These are phyloP conservation scores for Cenchrus americanus DNA, from an alignment of 176 grass and related monocot species.

Conservation along the genomic window DNA sequence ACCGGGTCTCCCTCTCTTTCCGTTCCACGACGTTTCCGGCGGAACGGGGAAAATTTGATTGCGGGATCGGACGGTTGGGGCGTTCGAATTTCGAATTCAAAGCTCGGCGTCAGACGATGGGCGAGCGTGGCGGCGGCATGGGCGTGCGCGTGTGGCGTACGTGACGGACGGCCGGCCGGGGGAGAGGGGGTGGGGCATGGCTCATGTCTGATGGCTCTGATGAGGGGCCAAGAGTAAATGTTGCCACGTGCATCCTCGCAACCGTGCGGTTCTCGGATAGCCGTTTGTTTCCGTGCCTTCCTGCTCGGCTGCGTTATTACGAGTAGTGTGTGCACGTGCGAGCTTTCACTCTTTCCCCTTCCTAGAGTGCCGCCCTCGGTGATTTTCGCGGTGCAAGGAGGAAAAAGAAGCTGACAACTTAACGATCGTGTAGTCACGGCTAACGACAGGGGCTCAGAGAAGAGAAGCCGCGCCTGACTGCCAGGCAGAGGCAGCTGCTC, in stretches of 20 bases:
- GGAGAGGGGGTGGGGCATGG: no score
- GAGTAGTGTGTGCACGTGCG: neutral
- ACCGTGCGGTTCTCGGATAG: conserved; percentile 4
- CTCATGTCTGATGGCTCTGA: no score
- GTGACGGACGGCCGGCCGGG: neutral
- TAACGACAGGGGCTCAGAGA: no score
- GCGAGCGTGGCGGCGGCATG: neutral
- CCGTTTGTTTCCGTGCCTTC: conserved; percentile 22
- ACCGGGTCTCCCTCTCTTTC: neutral
- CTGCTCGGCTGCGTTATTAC: neutral
- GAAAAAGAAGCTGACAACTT: no score
- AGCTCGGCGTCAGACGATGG: neutral
- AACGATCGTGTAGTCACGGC: no score
- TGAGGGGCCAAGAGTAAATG: neutral
- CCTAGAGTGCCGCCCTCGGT: no score
- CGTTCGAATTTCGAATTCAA: conserved; percentile 16
- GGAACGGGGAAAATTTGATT: neutral
- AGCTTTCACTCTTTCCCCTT: neutral
- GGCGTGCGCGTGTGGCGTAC: neutral
- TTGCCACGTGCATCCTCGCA: neutral
- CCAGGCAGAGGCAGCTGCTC: no score
- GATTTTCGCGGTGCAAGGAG: no score
- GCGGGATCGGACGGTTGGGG: neutral
- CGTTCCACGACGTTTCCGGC: neutral
- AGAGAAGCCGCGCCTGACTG: no score